These are phyloP conservation scores for Dactylella cylindrospora DNA, from an alignment of 2,329 filamentous ascomycete genomes.

Conservation along the genomic window DNA sequence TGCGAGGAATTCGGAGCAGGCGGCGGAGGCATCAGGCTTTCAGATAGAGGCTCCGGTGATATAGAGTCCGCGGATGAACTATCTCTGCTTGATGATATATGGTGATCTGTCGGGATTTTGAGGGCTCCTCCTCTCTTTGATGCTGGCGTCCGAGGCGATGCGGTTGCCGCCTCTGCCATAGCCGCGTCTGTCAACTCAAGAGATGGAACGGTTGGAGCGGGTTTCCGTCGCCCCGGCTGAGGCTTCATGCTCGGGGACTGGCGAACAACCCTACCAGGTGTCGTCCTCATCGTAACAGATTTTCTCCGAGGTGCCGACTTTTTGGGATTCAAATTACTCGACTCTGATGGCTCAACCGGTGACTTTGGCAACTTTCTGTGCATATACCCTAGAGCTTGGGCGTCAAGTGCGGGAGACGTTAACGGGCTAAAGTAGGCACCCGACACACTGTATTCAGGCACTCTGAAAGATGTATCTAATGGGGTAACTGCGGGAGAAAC, in stretches of 20 bases:
- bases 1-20: slow-evolving; percentile 36
- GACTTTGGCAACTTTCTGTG: slow-evolving; percentile 54
- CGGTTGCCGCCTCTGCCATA: slow-evolving; percentile 53
- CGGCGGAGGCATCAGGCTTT: slow-evolving; percentile 48
- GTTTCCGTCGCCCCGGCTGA: slow-evolving; percentile 57
- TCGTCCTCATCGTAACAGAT: slow-evolving; percentile 24
- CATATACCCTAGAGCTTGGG: slow-evolving; percentile 56
- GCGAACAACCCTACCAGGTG: slow-evolving; percentile 56
- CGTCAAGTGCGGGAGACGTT: slow-evolving; percentile 76
- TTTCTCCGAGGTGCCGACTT: slow-evolving; percentile 37
- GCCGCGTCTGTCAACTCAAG: slow-evolving; percentile 57
- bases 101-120: slow-evolving; percentile 32
- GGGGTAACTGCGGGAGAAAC: slow-evolving; percentile 83
- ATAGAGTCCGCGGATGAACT: slow-evolving; percentile 49
- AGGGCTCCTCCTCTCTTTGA: slow-evolving; percentile 7
- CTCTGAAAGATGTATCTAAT: slow-evolving; percentile 67
- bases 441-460: slow-evolving; percentile 64
- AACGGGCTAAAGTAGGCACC: slow-evolving; percentile 79
- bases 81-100: slow-evolving; percentile 38
- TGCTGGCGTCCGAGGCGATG: slow-evolving; percentile 50
- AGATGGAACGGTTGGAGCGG: slow-evolving; percentile 55
- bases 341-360: slow-evolving; percentile 56
- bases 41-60: slow-evolving; percentile 49
- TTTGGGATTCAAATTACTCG: slow-evolving; percentile 45
- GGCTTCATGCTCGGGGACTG: slow-evolving; percentile 74